A percentile compares a stretch with the other conserved stretches of the same genome.
These are phyloP conservation scores for Glonium stellatum DNA, from an alignment of 495 filamentous ascomycete genomes.

Conservation along the genomic window DNA sequence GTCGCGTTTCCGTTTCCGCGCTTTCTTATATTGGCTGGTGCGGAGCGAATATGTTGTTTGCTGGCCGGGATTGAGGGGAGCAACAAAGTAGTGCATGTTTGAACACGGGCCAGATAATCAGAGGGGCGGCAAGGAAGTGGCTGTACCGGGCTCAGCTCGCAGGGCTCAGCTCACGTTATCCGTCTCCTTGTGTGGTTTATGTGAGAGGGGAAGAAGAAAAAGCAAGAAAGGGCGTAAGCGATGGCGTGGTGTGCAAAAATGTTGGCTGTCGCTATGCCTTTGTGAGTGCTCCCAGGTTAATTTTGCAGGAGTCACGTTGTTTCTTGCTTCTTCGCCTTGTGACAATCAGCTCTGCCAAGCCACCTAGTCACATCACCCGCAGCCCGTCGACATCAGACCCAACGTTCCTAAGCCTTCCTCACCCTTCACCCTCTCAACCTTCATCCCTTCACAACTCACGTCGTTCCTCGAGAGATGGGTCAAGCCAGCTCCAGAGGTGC, in stretches of 20 bases:
- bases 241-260: neutral
- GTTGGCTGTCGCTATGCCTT: neutral
- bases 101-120: neutral
- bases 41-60: constrained; percentile 22
- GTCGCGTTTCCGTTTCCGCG: constrained; percentile 28
- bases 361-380: neutral
- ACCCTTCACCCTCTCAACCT: neutral
- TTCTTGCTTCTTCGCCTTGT: neutral
- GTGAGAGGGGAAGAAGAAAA: neutral
- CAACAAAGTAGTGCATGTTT: constrained; percentile 27
- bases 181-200: neutral
- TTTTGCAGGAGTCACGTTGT: neutral
- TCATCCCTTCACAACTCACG: constrained; percentile 1
- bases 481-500: constrained; percentile 25
- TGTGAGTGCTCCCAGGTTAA: no score
- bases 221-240: neutral
- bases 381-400: neutral
- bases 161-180: neutral
- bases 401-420: constrained; percentile 3
- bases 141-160: neutral
- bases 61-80: constrained; percentile 14
- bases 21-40: constrained; percentile 16
- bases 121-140: neutral
- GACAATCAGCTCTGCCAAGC: neutral
- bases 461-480: constrained; percentile 18